phyloP scores from a whole-genome alignment of 179 eudicot genomes.

The Beta lomatogona region DNA sequence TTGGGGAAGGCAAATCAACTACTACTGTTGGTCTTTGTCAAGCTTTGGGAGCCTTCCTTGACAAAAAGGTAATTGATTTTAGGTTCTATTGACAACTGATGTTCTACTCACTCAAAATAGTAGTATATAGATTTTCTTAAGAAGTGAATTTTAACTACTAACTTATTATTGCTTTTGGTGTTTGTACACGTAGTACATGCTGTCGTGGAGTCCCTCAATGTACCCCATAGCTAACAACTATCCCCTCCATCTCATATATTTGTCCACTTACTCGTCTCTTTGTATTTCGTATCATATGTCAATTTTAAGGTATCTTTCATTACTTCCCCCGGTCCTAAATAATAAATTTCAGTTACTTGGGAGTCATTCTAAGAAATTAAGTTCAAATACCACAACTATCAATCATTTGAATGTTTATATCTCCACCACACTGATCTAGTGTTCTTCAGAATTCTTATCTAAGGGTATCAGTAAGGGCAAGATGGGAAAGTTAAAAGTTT shows the following conservation, averaged over 20 bases:
- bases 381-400: no score
- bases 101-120: background rate
- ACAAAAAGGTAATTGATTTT: conserved; percentile 68
- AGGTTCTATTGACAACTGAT: background rate
- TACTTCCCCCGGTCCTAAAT: background rate
- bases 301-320: background rate
- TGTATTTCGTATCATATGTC: no score
- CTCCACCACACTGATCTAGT: no score
- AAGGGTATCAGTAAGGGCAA: no score
- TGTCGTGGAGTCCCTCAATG: background rate
- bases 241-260: no score
- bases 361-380: no score
- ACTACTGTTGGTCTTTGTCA: conserved; percentile 98
- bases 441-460: no score
- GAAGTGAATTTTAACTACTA: background rate
- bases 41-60: conserved; percentile 94
- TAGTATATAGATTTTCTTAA: background rate
- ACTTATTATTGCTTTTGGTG: background rate
- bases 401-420: no score
- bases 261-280: no score
- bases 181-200: background rate
- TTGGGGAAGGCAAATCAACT: conserved; percentile 97
- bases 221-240: no score
- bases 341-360: no score
- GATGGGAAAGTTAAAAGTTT: no score